phyloP scores from a whole-genome alignment of 208 protist genomes.

The Trypanosoma lewisi region DNA sequence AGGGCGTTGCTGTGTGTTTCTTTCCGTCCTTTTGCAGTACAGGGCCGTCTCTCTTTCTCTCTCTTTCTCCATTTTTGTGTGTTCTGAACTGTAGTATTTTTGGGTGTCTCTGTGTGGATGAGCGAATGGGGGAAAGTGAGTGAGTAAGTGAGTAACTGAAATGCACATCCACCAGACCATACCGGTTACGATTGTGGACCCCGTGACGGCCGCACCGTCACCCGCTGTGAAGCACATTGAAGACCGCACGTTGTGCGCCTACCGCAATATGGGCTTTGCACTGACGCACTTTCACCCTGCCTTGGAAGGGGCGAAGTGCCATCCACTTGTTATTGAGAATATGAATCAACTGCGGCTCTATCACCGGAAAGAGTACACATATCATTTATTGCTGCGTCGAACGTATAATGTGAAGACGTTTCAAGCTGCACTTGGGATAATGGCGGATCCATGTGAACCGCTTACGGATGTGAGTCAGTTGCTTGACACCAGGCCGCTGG shows the following conservation, averaged over 20 bases:
- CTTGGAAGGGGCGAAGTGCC: conserved; percentile 1
- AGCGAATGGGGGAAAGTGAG: background rate
- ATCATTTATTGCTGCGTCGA: conserved; percentile 13
- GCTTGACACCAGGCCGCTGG: conserved; percentile 6
- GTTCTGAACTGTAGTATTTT: too few relatives aligned
- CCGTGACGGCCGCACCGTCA: background rate
- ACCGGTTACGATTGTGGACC: conserved; percentile 19
- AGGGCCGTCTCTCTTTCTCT: too few relatives aligned
- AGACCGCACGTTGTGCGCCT: conserved; percentile 20
- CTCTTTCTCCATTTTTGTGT: too few relatives aligned
- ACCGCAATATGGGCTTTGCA: conserved; percentile 22
- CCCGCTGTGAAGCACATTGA: conserved; percentile 14
- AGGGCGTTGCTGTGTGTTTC: background rate
- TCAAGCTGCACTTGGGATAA: conserved; percentile 17
- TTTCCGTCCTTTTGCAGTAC: background rate
- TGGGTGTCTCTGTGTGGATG: background rate
- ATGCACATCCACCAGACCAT: conserved; percentile 27
- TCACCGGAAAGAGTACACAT: conserved; percentile 9
- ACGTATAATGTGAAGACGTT: conserved; percentile 27
- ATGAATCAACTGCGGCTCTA: conserved; percentile 21
- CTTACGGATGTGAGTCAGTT: conserved; percentile 14
- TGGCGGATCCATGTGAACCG: conserved; percentile 12
- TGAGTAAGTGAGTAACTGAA: background rate
- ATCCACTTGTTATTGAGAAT: conserved; percentile 19
- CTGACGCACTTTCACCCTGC: conserved; percentile 19